A percentile compares a stretch with the other conserved stretches of the same genome.
These are phyloP conservation scores for Boletales sp. DNA, from an alignment of 768 basidiomycete genomes.

Conservation along the genomic window DNA sequence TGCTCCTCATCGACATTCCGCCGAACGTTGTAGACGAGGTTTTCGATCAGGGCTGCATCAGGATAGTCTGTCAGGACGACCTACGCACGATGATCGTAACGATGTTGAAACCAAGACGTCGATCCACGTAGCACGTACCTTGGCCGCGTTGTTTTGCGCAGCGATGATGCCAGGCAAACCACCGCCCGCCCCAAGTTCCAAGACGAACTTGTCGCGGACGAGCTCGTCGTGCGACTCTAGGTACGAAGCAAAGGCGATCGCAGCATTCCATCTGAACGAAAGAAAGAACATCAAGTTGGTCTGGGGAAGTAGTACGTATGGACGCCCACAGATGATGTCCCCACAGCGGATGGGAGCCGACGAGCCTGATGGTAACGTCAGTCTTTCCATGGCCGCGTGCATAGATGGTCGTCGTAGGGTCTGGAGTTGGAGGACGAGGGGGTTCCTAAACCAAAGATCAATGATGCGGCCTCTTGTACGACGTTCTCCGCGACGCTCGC, in stretches of 20 bases:
- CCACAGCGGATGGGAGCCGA: conserved; percentile 81
- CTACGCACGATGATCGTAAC: conserved; percentile 36
- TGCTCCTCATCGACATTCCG: conserved; percentile 43
- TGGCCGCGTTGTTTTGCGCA: conserved; percentile 62
- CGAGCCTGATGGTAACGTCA: conserved; percentile 59
- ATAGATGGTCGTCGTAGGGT: conserved; percentile 53
- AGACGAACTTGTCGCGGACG: conserved; percentile 47
- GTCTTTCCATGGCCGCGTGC: conserved; percentile 27
- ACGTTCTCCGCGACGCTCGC: conserved; percentile 10
- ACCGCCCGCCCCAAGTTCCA: conserved; percentile 94
- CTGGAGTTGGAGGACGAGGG: conserved; percentile 62
- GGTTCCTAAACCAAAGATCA: conserved; percentile 43
- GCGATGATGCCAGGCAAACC: conserved; percentile 82
- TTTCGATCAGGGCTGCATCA: conserved; percentile 68
- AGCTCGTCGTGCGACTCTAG: conserved; percentile 52
- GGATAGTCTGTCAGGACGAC: conserved; percentile 93
- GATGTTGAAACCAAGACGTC: background rate
- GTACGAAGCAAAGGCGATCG: conserved; percentile 66
- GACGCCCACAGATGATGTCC: conserved; percentile 65
- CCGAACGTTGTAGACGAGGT: conserved; percentile 66
- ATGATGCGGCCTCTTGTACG: background rate
- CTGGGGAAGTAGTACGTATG: no score
- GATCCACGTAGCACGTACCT: conserved; percentile 36
- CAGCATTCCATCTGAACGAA: conserved; percentile 70
- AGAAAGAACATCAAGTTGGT: background rate